phyloP scores from a whole-genome alignment of 495 filamentous ascomycete genomes.

The Talaromyces thailandensis region DNA sequence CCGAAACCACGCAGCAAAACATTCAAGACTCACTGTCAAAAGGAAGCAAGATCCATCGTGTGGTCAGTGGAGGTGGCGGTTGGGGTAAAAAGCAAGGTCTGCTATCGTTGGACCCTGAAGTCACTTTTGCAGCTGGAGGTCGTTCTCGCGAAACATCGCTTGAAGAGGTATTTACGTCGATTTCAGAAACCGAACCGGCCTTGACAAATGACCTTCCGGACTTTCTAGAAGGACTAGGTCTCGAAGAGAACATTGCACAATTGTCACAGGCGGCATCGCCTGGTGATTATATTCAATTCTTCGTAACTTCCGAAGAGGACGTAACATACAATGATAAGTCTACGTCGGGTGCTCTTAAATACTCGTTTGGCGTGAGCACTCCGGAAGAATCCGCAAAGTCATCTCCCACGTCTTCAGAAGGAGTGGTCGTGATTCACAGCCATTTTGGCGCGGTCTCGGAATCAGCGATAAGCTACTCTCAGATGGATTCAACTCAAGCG shows the following conservation, averaged over 20 bases:
- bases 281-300: constrained; percentile 42
- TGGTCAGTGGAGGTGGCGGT: constrained; percentile 82
- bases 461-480: constrained; percentile 36
- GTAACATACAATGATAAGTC: not conserved
- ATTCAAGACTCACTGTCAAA: constrained; percentile 12
- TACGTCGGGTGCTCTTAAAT: constrained; percentile 12
- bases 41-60: constrained; percentile 52
- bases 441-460: constrained; percentile 43
- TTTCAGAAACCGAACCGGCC: not conserved
- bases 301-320: constrained; percentile 21
- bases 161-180: not conserved
- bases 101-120: constrained; percentile 71
- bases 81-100: constrained; percentile 84
- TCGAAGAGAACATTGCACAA: constrained; percentile 25
- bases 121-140: constrained; percentile 20
- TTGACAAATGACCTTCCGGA: not conserved
- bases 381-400: constrained; percentile 12
- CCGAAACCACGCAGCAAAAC: constrained; percentile 12
- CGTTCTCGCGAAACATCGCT: not conserved
- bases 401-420: constrained; percentile 5
- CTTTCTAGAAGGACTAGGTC: constrained; percentile 9
- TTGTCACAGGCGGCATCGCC: constrained; percentile 37
- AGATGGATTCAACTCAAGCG: constrained; percentile 9
- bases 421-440: constrained; percentile 18
- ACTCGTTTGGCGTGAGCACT: constrained; percentile 24